phyloP scores from a whole-genome alignment of 2,329 filamentous ascomycete genomes.

The Thermothelomyces thermophilus region DNA sequence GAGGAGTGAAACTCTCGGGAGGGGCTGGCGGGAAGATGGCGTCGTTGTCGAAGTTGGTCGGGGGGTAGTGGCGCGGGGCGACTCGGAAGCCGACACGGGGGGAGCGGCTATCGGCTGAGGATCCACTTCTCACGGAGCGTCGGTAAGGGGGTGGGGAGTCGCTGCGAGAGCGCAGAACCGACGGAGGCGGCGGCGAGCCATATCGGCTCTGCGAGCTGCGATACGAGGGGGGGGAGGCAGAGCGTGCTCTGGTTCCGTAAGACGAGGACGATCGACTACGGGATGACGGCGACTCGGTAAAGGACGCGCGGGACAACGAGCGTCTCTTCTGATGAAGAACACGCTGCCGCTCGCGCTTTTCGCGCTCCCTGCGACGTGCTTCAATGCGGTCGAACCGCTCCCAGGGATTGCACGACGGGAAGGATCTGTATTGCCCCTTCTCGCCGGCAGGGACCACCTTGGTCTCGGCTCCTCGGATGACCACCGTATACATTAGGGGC shows the following conservation, averaged over 20 bases:
- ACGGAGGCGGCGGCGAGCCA: constrained; percentile 1
- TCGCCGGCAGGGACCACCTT: constrained; percentile 10
- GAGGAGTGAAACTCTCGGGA: constrained; percentile 13
- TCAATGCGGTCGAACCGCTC: constrained; percentile 19
- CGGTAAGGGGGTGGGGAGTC: constrained; percentile 11
- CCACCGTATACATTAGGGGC: constrained; percentile 20
- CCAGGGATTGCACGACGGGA: constrained; percentile 24
- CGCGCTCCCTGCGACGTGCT: not conserved
- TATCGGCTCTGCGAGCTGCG: not conserved
- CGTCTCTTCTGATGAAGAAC: constrained; percentile 1
- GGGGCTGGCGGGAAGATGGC: constrained; percentile 12
- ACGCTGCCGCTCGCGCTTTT: constrained; percentile 9
- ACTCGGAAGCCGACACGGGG: constrained; percentile 10
- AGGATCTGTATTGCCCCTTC: constrained; percentile 13
- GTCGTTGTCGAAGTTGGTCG: constrained; percentile 1
- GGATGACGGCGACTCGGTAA: constrained; percentile 6
- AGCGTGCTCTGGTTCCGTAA: constrained; percentile 3
- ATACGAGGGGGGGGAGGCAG: not conserved
- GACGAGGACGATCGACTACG: constrained; percentile 9
- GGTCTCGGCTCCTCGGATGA: constrained; percentile 24
- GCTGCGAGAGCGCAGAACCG: not conserved
- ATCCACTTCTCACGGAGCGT: constrained; percentile 1
- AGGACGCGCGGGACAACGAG: constrained; percentile 9
- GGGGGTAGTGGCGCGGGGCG: not conserved
- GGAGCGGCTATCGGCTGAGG: constrained; percentile 2